These are phyloP conservation scores for Gymnopilus junonius DNA, from an alignment of 768 basidiomycete genomes.

Conservation along the genomic window DNA sequence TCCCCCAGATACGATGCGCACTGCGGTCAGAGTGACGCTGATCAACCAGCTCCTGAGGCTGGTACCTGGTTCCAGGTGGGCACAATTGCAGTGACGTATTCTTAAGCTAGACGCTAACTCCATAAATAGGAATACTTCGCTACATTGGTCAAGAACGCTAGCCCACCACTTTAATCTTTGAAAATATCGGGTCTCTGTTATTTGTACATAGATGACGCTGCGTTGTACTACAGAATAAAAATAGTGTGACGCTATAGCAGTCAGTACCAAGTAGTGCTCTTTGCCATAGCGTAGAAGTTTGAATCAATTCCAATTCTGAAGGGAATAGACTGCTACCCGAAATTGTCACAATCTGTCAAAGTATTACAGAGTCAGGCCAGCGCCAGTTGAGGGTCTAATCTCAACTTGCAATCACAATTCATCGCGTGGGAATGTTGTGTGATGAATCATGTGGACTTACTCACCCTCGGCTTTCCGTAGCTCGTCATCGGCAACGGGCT, in stretches of 20 bases:
- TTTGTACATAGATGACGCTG: background rate
- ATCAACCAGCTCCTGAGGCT: conserved; percentile 61
- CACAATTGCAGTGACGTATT: background rate
- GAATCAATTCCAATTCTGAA: too few species aligned
- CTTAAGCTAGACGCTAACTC: background rate
- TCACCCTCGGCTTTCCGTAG: conserved; percentile 2
- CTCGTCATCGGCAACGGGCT: conserved; percentile 10
- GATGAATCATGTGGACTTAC: background rate
- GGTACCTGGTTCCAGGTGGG: conserved; percentile 66
- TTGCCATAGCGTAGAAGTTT: too few species aligned
- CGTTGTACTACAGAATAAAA: background rate
- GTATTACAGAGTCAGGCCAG: too few species aligned
- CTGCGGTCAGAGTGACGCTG: conserved; percentile 56
- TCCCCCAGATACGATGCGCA: conserved; percentile 56
- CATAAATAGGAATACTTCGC: conserved; percentile 52
- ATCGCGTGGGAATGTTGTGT: background rate
- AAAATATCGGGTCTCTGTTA: background rate
- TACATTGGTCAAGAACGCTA: conserved; percentile 56
- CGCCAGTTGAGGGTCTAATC: too few species aligned
- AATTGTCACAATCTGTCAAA: too few species aligned
- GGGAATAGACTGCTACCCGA: too few species aligned
- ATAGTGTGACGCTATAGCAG: background rate
- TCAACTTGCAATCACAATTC: background rate
- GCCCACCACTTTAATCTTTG: conserved; percentile 48
- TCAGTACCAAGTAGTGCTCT: too few species aligned